A percentile compares a stretch with the other conserved stretches of the same genome.
phyloP scores from a whole-genome alignment of 1,284 basidiomycete genomes.

The Xanthoconium separans region DNA sequence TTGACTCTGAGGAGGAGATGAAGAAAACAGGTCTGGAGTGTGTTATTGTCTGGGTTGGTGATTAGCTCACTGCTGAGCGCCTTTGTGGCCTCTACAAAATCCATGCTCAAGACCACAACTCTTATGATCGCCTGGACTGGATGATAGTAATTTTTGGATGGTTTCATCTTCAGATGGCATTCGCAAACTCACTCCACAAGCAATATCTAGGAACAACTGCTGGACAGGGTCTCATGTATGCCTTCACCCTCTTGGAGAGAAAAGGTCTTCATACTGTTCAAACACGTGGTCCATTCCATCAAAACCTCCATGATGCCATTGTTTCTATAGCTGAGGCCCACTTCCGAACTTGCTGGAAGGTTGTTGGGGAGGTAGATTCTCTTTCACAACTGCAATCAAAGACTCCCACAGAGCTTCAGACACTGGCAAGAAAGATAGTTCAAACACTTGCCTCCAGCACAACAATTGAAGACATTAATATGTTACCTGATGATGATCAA shows the following conservation, averaged over 20 bases:
- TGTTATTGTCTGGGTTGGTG: too few species aligned
- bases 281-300: not conserved
- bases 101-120: too few species aligned
- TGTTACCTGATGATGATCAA: not conserved
- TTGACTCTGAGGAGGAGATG: too few species aligned
- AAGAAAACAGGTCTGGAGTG: too few species aligned
- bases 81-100: too few species aligned
- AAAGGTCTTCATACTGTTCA: not conserved
- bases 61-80: too few species aligned
- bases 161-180: too few species aligned
- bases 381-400: not conserved
- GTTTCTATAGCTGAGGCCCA: not conserved
- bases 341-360: not conserved
- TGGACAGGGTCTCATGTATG: too few species aligned
- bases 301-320: not conserved
- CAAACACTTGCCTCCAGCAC: not conserved
- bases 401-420: not conserved
- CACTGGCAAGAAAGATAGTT: not conserved
- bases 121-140: too few species aligned
- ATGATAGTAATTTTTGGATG: too few species aligned
- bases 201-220: too few species aligned
- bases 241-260: not conserved
- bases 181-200: too few species aligned
- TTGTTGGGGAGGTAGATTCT: not conserved
- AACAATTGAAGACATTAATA: not conserved